Evolutionary conservation across 495 filamentous ascomycete genomes (phyloP).

Genomic region (Geoglossum glabrum): DNA sequence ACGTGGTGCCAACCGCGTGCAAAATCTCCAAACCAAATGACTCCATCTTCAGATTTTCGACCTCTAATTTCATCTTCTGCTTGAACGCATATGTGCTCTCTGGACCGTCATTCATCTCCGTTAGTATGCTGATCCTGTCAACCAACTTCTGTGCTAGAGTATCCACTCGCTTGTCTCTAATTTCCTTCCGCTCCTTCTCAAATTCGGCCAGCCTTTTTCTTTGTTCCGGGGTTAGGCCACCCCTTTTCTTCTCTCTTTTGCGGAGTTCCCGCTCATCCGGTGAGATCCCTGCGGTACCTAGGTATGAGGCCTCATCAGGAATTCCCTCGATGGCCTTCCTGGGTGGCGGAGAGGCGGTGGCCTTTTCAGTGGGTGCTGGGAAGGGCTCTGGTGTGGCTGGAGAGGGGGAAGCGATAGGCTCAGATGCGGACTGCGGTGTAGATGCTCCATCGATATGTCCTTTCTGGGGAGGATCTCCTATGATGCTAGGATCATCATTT

Average conservation of each 20-base stretch:
- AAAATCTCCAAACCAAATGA: conserved; percentile 94
- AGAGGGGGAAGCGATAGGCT: conserved; percentile 6
- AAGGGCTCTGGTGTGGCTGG: neutral
- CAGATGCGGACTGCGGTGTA: conserved; percentile 10
- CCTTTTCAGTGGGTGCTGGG: neutral
- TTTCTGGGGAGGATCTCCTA: conserved; percentile 15
- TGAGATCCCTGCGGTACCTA: conserved; percentile 46
- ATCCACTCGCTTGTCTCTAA: conserved; percentile 80
- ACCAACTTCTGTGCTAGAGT: conserved; percentile 67
- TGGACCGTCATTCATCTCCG: conserved; percentile 74
- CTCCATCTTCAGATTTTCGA: conserved; percentile 98
- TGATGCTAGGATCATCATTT: conserved; percentile 30
- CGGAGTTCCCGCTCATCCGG: conserved; percentile 59
- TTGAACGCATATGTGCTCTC: conserved; percentile 81
- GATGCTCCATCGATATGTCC: conserved; percentile 9
- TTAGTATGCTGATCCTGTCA: conserved; percentile 86
- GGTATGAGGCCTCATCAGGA: conserved; percentile 64
- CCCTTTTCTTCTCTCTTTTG: conserved; percentile 78
- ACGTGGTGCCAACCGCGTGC: conserved; percentile 81
- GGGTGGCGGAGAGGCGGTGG: conserved; percentile 9
- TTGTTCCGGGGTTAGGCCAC: conserved; percentile 69
- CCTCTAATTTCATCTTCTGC: conserved; percentile 82
- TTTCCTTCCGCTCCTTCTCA: conserved; percentile 62
- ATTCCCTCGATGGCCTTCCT: conserved; percentile 65
- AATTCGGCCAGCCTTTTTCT: conserved; percentile 72